phyloP scores from a whole-genome alignment of 2,329 filamentous ascomycete genomes.

The Monilinia fructigena region DNA sequence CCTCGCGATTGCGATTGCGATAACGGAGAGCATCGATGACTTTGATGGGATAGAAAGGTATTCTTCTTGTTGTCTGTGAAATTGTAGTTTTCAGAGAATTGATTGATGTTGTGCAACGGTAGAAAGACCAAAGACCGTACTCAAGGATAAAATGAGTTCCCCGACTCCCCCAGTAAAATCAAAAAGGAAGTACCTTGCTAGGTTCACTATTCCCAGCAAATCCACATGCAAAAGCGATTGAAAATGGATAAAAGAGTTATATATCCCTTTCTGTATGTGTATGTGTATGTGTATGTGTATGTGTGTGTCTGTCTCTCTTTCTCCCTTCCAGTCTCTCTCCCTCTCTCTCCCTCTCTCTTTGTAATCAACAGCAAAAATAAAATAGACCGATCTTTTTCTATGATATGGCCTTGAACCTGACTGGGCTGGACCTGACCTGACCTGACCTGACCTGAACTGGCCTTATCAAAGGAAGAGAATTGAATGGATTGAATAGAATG shows the following conservation, averaged over 20 bases:
- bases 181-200: slow-evolving; percentile 36
- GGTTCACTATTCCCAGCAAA: slow-evolving; percentile 43
- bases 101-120: slow-evolving; percentile 18
- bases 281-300: too few species aligned
- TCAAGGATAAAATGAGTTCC: slow-evolving; percentile 19
- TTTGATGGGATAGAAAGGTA: slow-evolving; percentile 13
- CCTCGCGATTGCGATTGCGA: slow-evolving; percentile 11
- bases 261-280: too few species aligned
- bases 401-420: background rate
- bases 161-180: slow-evolving; percentile 11
- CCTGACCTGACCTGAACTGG: slow-evolving; percentile 1
- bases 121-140: background rate
- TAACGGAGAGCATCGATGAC: slow-evolving; percentile 16
- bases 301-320: too few species aligned
- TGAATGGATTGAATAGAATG: slow-evolving; percentile 1
- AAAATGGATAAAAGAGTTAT: slow-evolving; percentile 21
- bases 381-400: slow-evolving; percentile 1
- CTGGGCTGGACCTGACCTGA: background rate
- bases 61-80: slow-evolving; percentile 17
- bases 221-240: slow-evolving; percentile 26
- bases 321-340: too few species aligned
- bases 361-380: background rate
- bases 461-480: background rate
- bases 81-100: slow-evolving; percentile 14
- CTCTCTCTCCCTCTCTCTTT: too few species aligned